These are phyloP conservation scores for Earliella scabrosa DNA, from an alignment of 1,284 basidiomycete genomes.

Conservation along the genomic window DNA sequence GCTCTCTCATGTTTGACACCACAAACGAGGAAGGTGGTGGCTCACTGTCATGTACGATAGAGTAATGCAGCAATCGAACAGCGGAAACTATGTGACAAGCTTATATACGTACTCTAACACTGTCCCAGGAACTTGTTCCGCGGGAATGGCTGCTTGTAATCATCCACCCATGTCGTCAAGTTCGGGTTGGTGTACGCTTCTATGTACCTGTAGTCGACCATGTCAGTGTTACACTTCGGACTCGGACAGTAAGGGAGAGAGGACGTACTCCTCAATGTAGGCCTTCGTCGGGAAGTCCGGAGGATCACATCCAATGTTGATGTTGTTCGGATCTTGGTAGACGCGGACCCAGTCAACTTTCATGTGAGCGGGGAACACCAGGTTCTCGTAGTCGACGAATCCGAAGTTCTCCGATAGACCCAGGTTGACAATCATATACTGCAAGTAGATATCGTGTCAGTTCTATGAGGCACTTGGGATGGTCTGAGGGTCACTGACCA, in stretches of 20 bases:
- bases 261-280: constrained; percentile 69
- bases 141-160: constrained; percentile 65
- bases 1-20: too few species aligned
- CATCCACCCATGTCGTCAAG: constrained; percentile 45
- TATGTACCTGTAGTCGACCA: constrained; percentile 31
- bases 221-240: neutral
- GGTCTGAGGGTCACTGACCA: too few species aligned
- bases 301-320: constrained; percentile 85
- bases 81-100: neutral
- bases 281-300: constrained; percentile 72
- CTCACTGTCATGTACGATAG: constrained; percentile 1
- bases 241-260: neutral
- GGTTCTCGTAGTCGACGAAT: constrained; percentile 61
- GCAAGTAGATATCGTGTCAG: too few species aligned
- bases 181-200: constrained; percentile 47
- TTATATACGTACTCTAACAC: constrained; percentile 40
- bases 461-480: too few species aligned
- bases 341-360: constrained; percentile 84
- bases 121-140: constrained; percentile 58
- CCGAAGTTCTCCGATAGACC: constrained; percentile 85
- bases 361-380: constrained; percentile 74
- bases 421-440: constrained; percentile 83
- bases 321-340: constrained; percentile 69
- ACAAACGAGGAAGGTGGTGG: neutral
- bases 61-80: neutral